Base-by-base conservation (phyloP, 441 rosid species). In the Croton laevigatus region DNA sequence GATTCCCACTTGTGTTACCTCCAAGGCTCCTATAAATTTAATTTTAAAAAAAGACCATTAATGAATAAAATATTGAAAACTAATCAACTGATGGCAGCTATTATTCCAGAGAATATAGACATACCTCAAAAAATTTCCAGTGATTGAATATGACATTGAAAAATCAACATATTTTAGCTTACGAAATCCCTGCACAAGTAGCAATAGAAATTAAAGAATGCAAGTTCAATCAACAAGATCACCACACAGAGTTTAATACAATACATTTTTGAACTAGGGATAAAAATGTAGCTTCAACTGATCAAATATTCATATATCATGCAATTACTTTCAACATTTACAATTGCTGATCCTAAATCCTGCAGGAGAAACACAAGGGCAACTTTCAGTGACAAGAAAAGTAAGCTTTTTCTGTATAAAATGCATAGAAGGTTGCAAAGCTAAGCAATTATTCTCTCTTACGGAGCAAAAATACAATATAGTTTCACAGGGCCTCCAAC, bases 71-170 rank as follows among this genome's bases (percentile, higher is more conserved):
- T 51, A 62, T 34, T 34, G 54, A 32, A 55, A n/a, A 38, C 62
- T 42, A 72, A 65, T 22, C 48, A 34, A 53, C n/a, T 40, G 38
- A 12, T 17, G 34, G 13, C n/a, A 70, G 23, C 22, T 27, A 27
- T 52, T 8, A 36, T n/a, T 16, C 64, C 42, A 68, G 19, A 71
- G 45, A 59, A 65, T 49, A 71, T 64, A 53, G 46, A 66, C 75
- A 14, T 64, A 85, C 93, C 91, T 82, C 76, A 88, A 79, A 84
- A 88, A 88, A 65, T 71, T 78, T 65, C 93, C 93, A 3, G 87
- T 86, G 67, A 88, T 83, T 8, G 89, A 88, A 74, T 88, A 88
- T 8, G 93, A 88, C 1, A 88, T 83, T 19, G 93, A 86, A 75
- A 88, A 85, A 76, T 88, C 93, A 69, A 83, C 84, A 82, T 85